These are phyloP conservation scores for Thermomyces lanuginosus DNA, from an alignment of 2,329 filamentous ascomycete genomes.

Conservation along the genomic window DNA sequence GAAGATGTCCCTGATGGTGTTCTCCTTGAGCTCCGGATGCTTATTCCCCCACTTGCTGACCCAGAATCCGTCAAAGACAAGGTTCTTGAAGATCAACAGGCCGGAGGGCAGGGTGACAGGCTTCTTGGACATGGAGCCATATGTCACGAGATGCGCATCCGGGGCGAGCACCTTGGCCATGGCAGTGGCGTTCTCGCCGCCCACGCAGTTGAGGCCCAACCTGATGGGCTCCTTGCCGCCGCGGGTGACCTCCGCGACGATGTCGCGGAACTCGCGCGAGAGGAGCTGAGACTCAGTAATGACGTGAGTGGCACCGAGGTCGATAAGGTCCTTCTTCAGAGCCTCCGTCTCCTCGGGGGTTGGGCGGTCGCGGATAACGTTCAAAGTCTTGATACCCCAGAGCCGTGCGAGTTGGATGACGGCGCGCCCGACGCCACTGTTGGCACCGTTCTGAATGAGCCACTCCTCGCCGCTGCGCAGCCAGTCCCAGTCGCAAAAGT, in stretches of 20 bases:
- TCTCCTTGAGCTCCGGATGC: slow-evolving; percentile 55
- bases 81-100: slow-evolving; percentile 81
- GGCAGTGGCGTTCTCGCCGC: slow-evolving; percentile 65
- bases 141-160: slow-evolving; percentile 68
- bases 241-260: slow-evolving; percentile 51
- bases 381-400: slow-evolving; percentile 85
- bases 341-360: slow-evolving; percentile 47
- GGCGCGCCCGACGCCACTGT: slow-evolving; percentile 78
- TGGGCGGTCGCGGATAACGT: slow-evolving; percentile 62
- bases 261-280: slow-evolving; percentile 28
- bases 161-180: slow-evolving; percentile 58
- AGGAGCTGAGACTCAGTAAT: slow-evolving; percentile 45
- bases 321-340: slow-evolving; percentile 43
- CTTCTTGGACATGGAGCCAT: slow-evolving; percentile 87
- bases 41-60: slow-evolving; percentile 73
- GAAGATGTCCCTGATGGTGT: slow-evolving; percentile 72
- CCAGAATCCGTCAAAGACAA: slow-evolving; percentile 88
- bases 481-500: slow-evolving; percentile 47
- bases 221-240: slow-evolving; percentile 55
- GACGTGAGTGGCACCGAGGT: slow-evolving; percentile 46
- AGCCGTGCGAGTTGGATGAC: slow-evolving; percentile 73
- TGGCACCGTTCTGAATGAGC: slow-evolving; percentile 95
- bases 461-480: slow-evolving; percentile 54
- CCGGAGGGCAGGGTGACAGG: slow-evolving; percentile 68
- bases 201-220: slow-evolving; percentile 83